Conservation (phyloP, 495 filamentous ascomycete genomes). For the Tuber brumale region DNA sequence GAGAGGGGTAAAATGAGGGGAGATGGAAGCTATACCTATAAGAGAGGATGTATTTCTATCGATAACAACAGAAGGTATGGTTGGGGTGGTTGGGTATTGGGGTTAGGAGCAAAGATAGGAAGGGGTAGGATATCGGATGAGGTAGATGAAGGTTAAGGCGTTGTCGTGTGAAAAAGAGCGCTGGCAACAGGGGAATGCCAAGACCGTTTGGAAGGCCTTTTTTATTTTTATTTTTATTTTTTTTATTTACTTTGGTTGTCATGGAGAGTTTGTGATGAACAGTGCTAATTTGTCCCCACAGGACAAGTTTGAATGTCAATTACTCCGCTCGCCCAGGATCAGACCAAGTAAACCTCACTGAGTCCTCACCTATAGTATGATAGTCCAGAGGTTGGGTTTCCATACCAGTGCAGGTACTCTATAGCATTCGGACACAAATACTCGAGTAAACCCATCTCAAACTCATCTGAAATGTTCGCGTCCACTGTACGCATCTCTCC, state of each 20-base stretch:
- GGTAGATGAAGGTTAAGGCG: neutral
- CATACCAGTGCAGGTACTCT: neutral
- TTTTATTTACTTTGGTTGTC: neutral
- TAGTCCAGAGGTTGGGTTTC: neutral
- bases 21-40: conserved; percentile 10
- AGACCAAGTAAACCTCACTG: neutral
- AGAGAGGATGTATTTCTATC: conserved; percentile 6
- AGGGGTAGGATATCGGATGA: neutral
- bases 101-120: neutral
- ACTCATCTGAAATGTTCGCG: neutral
- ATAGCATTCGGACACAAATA: too few relatives aligned
- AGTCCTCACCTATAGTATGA: too few relatives aligned
- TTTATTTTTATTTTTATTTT: neutral
- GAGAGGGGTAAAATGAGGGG: conserved; percentile 25
- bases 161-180: conserved; percentile 1
- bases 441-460: neutral
- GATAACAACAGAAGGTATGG: conserved; percentile 1
- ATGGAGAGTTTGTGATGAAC: neutral
- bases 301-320: neutral
- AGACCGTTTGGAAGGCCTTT: conserved; percentile 1
- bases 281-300: neutral
- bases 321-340: neutral
- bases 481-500: neutral
- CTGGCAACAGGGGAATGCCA: conserved; percentile 22
- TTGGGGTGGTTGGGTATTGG: conserved; percentile 5